Conservation (phyloP, 345 rosid species). For the Psidium guajava region DNA sequence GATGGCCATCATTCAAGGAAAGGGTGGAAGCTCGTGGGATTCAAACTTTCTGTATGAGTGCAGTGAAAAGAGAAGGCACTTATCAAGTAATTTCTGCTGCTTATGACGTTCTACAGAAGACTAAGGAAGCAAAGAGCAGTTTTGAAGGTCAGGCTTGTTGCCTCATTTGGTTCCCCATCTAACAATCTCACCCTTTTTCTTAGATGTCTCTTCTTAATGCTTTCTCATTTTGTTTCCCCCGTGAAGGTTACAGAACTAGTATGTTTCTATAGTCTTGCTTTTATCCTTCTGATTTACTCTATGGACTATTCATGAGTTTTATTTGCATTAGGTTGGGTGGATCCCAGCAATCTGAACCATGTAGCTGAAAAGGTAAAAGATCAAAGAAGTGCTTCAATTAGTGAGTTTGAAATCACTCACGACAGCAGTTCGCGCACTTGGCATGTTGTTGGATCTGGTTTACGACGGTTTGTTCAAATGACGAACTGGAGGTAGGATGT, state of each 20-base stretch:
- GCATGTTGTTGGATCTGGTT: conserved; percentile 74
- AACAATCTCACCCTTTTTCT: neutral
- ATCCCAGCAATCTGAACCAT: conserved; percentile 45
- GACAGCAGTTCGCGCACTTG: conserved; percentile 51
- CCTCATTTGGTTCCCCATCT: neutral
- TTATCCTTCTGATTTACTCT: neutral
- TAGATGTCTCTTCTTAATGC: neutral
- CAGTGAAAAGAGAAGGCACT: conserved; percentile 68
- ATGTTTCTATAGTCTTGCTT: neutral
- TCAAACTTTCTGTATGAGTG: conserved; percentile 77
- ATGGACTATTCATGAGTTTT: neutral
- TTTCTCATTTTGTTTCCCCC: neutral
- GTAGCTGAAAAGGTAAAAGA: conserved; percentile 64
- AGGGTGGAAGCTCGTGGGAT: conserved; percentile 54
- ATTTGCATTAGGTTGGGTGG: conserved; percentile 17
- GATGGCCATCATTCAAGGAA: conserved; percentile 64
- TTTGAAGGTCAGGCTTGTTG: conserved; percentile 36
- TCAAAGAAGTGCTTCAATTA: conserved; percentile 58
- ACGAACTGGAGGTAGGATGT: conserved; percentile 78
- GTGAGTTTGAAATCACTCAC: conserved; percentile 66
- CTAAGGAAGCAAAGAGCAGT: conserved; percentile 34
- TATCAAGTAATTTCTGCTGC: conserved; percentile 60
- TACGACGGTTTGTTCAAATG: conserved; percentile 92
- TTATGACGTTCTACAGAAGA: conserved; percentile 47
- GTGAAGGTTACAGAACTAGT: neutral